These are phyloP conservation scores for Mesotaenium endlicherianum DNA, from an alignment of 139 green algal species.

Conservation along the genomic window DNA sequence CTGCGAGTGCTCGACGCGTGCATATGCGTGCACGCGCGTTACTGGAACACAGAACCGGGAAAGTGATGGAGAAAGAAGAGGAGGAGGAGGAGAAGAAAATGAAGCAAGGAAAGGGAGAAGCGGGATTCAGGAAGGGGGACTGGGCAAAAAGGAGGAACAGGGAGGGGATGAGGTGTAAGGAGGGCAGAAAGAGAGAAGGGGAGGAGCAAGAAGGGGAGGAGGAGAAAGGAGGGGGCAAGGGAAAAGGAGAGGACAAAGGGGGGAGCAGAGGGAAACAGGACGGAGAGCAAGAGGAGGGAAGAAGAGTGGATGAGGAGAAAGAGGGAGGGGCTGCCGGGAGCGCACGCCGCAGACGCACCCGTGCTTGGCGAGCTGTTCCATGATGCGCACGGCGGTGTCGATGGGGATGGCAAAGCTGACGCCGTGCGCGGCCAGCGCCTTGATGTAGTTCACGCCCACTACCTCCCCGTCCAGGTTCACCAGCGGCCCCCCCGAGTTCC, in stretches of 20 bases:
- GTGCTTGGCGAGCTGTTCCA: slow-evolving; percentile 55
- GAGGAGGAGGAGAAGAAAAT: neutral
- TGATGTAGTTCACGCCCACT: slow-evolving; percentile 62
- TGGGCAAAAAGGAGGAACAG: neutral
- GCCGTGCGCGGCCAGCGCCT: slow-evolving; percentile 56
- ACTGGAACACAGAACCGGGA: too few relatives aligned
- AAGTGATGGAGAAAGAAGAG: neutral
- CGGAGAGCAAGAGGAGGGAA: neutral
- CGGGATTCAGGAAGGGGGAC: neutral
- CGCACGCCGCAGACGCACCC: neutral
- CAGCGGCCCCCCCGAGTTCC: slow-evolving; percentile 60
- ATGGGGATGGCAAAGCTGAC: slow-evolving; percentile 61
- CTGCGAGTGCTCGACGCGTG: too few relatives aligned
- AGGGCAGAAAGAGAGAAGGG: neutral
- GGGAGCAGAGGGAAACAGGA: neutral
- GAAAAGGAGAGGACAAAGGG: neutral
- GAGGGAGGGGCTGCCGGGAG: neutral
- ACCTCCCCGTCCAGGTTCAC: slow-evolving; percentile 59
- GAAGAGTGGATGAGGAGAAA: neutral
- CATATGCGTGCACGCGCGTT: too few relatives aligned
- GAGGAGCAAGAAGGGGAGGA: neutral
- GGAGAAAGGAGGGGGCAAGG: neutral
- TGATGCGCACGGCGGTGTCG: slow-evolving; percentile 49
- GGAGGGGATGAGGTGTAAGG: neutral
- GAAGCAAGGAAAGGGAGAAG: neutral